Base-by-base conservation (phyloP, 345 rosid species). In the Raphanus sativus region DNA sequence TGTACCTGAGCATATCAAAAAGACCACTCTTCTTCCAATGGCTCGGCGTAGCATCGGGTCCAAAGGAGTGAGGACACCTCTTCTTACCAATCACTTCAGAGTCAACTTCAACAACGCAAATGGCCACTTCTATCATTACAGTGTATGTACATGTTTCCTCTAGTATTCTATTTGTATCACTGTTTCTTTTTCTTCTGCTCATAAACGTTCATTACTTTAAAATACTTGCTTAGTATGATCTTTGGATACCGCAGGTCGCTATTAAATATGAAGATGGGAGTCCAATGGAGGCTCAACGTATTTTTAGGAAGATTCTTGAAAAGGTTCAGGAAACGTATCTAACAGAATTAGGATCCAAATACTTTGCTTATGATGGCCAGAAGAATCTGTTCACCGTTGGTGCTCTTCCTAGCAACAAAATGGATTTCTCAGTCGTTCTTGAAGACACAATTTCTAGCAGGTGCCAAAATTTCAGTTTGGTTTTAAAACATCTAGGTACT, bases 341-440 rank as follows among this genome's bases (percentile, higher is more conserved):
- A 26, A 65, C 63, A 34, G 92, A 90, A 38, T 73, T 94, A 48
- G 89, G 67, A 4, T 86, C 83, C 29, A 95, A 90, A 69, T 74
- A 86, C 36, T 90, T 95, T 80, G 99, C 99, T 4, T 95, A 95
- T 78, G 98, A 95, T 74, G 99, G 99, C 0, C 98, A 90, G 75
- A 90, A 90, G 74, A 88, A 91, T 52, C 69, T 94, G 62, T 94
- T 92, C 73, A 89, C 97, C 29, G 63, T 86, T 73, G 98, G 98
- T 55, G 48, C 93, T 17, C 95, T 94, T 33, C 95, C 92, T 2
- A 82, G 81, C n/a, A 89, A 89, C 86, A 89, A 92, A 70, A 84
- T 85, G 15, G 92, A 89, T 77, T 94, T 90, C 71, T 84, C 87
- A 32, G 90, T 92, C 59, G 86, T 94, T 64, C 94, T 94, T 25